These are phyloP conservation scores for Coemansia sp. DNA, from an alignment of 192 early-diverging fungal genomes.

Conservation along the genomic window DNA sequence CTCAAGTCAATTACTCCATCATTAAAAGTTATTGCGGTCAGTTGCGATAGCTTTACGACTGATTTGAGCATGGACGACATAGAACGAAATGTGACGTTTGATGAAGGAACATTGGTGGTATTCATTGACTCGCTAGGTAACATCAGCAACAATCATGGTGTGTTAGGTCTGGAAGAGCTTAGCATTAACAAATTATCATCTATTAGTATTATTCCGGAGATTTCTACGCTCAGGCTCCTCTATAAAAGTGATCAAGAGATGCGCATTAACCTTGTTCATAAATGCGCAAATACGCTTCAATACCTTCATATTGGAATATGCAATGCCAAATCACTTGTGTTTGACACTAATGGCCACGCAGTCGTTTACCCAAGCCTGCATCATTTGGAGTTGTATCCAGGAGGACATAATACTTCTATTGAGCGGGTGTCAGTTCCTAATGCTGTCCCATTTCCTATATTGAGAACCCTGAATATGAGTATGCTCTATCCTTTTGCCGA, in stretches of 20 bases:
- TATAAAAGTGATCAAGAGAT: neutral
- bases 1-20: neutral
- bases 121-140: neutral
- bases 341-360: neutral
- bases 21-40: neutral
- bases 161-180: neutral
- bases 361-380: constrained; percentile 7
- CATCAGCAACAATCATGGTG: neutral
- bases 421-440: neutral
- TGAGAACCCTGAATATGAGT: neutral
- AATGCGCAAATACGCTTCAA: neutral
- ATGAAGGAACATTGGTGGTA: neutral
- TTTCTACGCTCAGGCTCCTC: neutral
- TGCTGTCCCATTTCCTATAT: constrained; percentile 2
- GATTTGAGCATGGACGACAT: neutral
- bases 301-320: neutral
- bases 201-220: neutral
- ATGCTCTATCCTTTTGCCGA: constrained; percentile 8
- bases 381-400: neutral
- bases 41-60: neutral
- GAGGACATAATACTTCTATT: neutral
- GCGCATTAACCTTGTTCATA: neutral
- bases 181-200: neutral
- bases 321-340: neutral
- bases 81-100: neutral